Evolutionary conservation across 257 asterid genomes (phyloP).

Genomic region (Scutellaria galericulata): DNA sequence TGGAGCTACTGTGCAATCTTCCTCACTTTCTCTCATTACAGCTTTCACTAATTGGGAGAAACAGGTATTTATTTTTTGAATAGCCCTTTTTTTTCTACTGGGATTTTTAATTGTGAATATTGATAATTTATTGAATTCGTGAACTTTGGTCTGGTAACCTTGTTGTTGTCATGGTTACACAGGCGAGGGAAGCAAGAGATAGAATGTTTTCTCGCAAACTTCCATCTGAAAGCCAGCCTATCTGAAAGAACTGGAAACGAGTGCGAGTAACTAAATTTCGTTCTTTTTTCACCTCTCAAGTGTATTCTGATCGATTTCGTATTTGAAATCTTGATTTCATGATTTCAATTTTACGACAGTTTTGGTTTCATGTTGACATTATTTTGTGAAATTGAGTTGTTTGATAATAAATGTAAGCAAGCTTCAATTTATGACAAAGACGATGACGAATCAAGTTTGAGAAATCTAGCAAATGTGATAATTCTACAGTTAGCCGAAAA

Average conservation of each 20-base stretch:
- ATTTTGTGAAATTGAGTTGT: background rate
- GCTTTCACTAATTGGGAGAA: constrained; percentile 71
- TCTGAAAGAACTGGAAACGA: background rate
- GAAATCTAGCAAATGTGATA: background rate
- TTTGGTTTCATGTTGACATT: too few species aligned
- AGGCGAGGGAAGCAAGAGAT: constrained; percentile 63
- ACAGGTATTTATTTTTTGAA: constrained; percentile 44
- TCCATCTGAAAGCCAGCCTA: constrained; percentile 23
- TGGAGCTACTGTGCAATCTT: constrained; percentile 63
- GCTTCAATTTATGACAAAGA: too few species aligned
- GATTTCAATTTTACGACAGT: background rate
- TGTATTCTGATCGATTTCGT: background rate
- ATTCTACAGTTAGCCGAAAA: too few species aligned
- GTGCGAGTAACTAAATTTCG: background rate
- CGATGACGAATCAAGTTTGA: background rate
- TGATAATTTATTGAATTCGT: too few species aligned
- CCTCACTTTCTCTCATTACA: constrained; percentile 56
- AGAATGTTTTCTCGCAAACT: constrained; percentile 43
- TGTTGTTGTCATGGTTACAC: background rate
- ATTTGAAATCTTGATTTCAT: background rate
- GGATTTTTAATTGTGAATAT: too few species aligned
- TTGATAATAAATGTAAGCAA: background rate
- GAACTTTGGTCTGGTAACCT: too few species aligned
- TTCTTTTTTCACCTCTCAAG: background rate
- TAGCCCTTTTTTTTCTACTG: too few species aligned